Evolutionary conservation across 352 stramenopile genomes (phyloP).

Genomic region (Peronospora destructor): DNA sequence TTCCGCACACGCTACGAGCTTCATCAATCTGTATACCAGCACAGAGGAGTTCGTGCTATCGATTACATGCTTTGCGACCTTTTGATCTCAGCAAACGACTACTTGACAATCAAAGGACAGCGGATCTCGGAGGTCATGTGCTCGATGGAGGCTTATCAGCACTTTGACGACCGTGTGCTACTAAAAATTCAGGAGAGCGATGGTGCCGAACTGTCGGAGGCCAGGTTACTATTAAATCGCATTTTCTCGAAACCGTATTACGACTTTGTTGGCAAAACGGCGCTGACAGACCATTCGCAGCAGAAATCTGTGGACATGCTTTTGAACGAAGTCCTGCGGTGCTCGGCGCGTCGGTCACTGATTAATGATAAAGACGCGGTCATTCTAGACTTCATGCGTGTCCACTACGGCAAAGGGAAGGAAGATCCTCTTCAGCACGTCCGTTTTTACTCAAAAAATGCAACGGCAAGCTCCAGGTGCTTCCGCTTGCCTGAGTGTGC

Average conservation of each 20-base stretch:
- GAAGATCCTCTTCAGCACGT: conserved; percentile 63
- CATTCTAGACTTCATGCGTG: conserved; percentile 72
- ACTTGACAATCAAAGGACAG: conserved; percentile 51
- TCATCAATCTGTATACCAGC: conserved; percentile 85
- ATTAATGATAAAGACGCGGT: conserved; percentile 41
- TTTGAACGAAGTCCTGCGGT: conserved; percentile 50
- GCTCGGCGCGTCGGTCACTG: conserved; percentile 31
- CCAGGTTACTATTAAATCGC: conserved; percentile 47
- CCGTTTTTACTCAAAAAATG: conserved; percentile 77
- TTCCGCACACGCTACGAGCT: conserved; percentile 85
- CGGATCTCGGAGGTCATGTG: conserved; percentile 63
- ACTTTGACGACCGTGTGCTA: conserved; percentile 79
- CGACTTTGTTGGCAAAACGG: conserved; percentile 64
- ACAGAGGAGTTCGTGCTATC: conserved; percentile 71
- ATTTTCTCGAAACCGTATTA: conserved; percentile 74
- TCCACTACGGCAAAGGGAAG: conserved; percentile 79
- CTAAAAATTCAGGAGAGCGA: conserved; percentile 70
- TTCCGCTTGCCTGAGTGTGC: conserved; percentile 44
- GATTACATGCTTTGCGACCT: conserved; percentile 88
- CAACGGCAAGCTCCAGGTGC: conserved; percentile 35
- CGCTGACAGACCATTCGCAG: conserved; percentile 38
- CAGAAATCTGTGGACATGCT: conserved; percentile 44
- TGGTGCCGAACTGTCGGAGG: conserved; percentile 33
- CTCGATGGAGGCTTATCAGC: conserved; percentile 67
- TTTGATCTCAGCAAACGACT: conserved; percentile 58